A percentile compares a stretch with the other conserved stretches of the same genome.
phyloP scores from a whole-genome alignment of 2,329 filamentous ascomycete species.

The Sporothrix phasma region DNA sequence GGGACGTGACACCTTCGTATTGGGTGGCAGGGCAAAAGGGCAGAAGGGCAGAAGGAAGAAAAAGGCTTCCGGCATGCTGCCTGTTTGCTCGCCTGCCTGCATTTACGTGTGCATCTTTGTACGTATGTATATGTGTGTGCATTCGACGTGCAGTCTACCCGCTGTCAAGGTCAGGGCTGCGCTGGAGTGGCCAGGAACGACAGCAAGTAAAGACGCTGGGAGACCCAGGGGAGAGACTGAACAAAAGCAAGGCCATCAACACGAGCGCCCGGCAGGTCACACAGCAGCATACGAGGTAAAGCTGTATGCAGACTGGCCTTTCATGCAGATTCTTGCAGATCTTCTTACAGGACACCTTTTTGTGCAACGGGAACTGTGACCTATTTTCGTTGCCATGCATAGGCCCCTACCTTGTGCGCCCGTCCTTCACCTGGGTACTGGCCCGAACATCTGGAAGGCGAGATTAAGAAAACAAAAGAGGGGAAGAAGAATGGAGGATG shows the following conservation, averaged over 20 bases:
- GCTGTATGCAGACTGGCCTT: neutral
- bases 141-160: neutral
- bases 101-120: too few relatives aligned
- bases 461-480: neutral
- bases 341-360: neutral
- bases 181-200: neutral
- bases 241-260: neutral
- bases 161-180: slow-evolving; percentile 1
- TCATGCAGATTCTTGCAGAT: neutral
- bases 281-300: slow-evolving; percentile 8
- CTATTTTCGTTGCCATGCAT: neutral
- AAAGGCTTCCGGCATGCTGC: neutral
- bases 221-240: too few relatives aligned
- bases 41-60: neutral
- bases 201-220: neutral
- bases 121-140: neutral
- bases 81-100: neutral
- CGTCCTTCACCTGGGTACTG: neutral
- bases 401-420: neutral
- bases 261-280: neutral
- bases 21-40: too few relatives aligned
- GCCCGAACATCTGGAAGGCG: too few relatives aligned
- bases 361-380: neutral
- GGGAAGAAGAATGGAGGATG: too few relatives aligned
- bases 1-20: neutral